A percentile compares a stretch with the other conserved stretches of the same genome.
These are phyloP conservation scores for Notholithocarpus densiflorus DNA, from an alignment of 306 rosid species.

Conservation along the genomic window DNA sequence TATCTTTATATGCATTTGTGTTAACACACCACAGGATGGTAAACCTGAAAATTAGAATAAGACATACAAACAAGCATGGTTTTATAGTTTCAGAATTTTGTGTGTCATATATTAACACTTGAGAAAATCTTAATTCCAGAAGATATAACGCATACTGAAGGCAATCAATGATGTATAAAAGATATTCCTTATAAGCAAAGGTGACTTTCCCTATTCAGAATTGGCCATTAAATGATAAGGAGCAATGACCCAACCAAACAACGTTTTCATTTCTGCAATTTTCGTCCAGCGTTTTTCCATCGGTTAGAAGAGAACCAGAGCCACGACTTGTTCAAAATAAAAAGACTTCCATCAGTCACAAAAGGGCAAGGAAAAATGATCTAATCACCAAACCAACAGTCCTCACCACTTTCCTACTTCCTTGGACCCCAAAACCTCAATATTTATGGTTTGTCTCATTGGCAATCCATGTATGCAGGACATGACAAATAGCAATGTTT, in stretches of 20 bases:
- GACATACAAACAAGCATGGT: neutral
- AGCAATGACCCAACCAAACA: neutral
- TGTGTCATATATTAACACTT: neutral
- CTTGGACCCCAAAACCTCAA: neutral
- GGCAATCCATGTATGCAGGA: neutral
- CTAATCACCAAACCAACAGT: neutral
- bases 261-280: neutral
- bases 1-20: neutral
- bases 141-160: neutral
- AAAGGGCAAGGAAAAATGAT: neutral
- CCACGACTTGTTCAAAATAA: neutral
- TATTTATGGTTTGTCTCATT: neutral
- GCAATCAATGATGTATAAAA: neutral
- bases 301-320: neutral
- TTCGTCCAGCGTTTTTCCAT: neutral
- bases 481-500: neutral
- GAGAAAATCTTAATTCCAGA: neutral
- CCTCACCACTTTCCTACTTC: neutral
- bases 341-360: neutral
- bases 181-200: neutral
- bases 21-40: neutral
- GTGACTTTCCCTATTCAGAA: neutral
- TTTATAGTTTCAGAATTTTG: neutral
- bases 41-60: neutral
- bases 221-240: neutral